Evolutionary conservation across 345 rosid species (phyloP).

Genomic region (Arabis alpina): DNA sequence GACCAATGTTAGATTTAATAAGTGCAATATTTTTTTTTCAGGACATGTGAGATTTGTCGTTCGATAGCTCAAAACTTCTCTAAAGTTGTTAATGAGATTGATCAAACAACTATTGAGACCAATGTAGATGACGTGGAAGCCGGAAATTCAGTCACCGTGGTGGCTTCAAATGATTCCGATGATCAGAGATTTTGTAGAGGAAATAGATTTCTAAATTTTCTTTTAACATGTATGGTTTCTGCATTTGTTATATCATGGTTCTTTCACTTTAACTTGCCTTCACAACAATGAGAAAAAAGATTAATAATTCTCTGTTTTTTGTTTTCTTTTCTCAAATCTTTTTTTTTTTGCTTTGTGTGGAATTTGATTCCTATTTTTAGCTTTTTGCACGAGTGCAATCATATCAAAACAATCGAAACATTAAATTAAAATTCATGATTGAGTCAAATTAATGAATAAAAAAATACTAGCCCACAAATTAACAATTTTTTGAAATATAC

Average conservation of each 20-base stretch:
- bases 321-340: slow-evolving; percentile 20
- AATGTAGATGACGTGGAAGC: slow-evolving; percentile 46
- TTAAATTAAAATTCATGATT: slow-evolving; percentile 15
- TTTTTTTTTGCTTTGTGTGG: slow-evolving; percentile 42
- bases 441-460: not conserved
- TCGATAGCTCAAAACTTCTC: slow-evolving; percentile 74
- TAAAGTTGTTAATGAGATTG: slow-evolving; percentile 41
- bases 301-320: slow-evolving; percentile 23
- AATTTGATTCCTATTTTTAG: slow-evolving; percentile 42
- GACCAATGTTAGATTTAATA: not conserved
- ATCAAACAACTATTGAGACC: slow-evolving; percentile 25
- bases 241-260: slow-evolving; percentile 49
- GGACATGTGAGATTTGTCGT: slow-evolving; percentile 96
- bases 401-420: slow-evolving; percentile 37
- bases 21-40: slow-evolving; percentile 31
- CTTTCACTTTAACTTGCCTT: slow-evolving; percentile 47
- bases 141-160: slow-evolving; percentile 25
- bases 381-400: slow-evolving; percentile 52
- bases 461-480: slow-evolving; percentile 20
- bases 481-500: slow-evolving; percentile 2
- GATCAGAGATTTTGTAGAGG: slow-evolving; percentile 78
- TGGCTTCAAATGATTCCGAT: slow-evolving; percentile 45
- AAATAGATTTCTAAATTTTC: slow-evolving; percentile 52
- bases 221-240: slow-evolving; percentile 44
- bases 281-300: slow-evolving; percentile 39